Conservation (phyloP, 1,284 basidiomycete species). For the Rhodofomes roseus region DNA sequence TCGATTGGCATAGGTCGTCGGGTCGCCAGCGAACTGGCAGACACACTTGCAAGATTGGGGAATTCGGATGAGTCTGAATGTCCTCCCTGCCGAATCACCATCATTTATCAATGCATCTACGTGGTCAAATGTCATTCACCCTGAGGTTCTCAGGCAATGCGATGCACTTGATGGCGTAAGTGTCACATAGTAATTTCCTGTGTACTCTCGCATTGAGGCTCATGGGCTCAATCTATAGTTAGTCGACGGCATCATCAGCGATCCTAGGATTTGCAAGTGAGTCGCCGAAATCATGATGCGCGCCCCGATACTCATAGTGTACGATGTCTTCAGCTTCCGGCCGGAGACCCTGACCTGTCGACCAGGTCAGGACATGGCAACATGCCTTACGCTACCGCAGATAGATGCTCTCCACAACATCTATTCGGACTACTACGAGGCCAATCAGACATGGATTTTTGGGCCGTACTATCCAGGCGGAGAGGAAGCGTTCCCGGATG, state of each 20-base stretch:
- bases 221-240: constrained; percentile 10
- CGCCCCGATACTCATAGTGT: not conserved
- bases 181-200: not conserved
- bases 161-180: constrained; percentile 29
- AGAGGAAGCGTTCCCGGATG: constrained; percentile 12
- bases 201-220: not conserved
- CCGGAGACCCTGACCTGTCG: constrained; percentile 27
- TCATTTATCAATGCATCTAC: constrained; percentile 19
- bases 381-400: constrained; percentile 30
- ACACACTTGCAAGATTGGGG: constrained; percentile 23
- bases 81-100: constrained; percentile 16
- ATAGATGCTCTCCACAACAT: constrained; percentile 29
- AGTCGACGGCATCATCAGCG: constrained; percentile 30
- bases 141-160: constrained; percentile 28
- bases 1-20: constrained; percentile 19
- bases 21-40: constrained; percentile 24
- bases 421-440: constrained; percentile 26
- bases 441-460: constrained; percentile 21
- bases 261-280: constrained; percentile 29
- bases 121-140: constrained; percentile 22
- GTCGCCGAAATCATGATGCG: not conserved
- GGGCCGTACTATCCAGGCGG: constrained; percentile 23
- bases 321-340: constrained; percentile 19
- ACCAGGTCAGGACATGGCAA: constrained; percentile 17
- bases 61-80: constrained; percentile 20